Base-by-base conservation (phyloP, 148 eudicot genomes). In the Polygonum maritimum region DNA sequence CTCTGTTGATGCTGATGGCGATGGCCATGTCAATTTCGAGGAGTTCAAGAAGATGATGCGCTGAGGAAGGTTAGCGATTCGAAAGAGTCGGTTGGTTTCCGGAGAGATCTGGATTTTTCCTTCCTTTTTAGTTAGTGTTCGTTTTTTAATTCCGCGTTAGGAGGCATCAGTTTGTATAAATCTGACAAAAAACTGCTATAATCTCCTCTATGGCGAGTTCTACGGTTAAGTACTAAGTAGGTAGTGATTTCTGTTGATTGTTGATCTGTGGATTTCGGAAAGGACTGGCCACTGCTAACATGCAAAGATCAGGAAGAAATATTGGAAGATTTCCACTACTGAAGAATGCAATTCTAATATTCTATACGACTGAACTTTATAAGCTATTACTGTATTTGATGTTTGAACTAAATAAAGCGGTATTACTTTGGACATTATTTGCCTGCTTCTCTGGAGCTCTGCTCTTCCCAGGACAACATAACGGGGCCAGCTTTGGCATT, bases 11-110 rank as follows among this genome's bases (percentile, higher is more conserved):
- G 81, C 74, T 0, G 92, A 93, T 11, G 96, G 96, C n/a, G 96
- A 93, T 49, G 96, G 98, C 0, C 77, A 77, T 41, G 98, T 93
- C 40, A 79, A 85, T 78, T 93, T 93, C 40, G 93, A 86, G 48
- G 98, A 93, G 86, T 93, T 93, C 47, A 86, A 87, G 90, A 89
- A 85, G 90, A 93, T 93, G 98, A 93, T 93, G 93, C 76, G 78
- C 67, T 76, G 71, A 75, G n/a, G 15, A 36, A 38, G 44, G 31
- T 26, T 26, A 26, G 31, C 31, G 31, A 26, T 26, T 26, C 1
- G 31, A 38, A 38, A 62, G 69, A 67, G 36, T 36, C 44, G 40
- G 15, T 35, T 19, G 14, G 1, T 16, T 36, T 26, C 31, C n/a
- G 11, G 21, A 18, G 2, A 36, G 16, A 2, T 36, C 45, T 67